Evolutionary conservation across 768 basidiomycete species (phyloP).

Genomic region (Panellus pusillus): DNA sequence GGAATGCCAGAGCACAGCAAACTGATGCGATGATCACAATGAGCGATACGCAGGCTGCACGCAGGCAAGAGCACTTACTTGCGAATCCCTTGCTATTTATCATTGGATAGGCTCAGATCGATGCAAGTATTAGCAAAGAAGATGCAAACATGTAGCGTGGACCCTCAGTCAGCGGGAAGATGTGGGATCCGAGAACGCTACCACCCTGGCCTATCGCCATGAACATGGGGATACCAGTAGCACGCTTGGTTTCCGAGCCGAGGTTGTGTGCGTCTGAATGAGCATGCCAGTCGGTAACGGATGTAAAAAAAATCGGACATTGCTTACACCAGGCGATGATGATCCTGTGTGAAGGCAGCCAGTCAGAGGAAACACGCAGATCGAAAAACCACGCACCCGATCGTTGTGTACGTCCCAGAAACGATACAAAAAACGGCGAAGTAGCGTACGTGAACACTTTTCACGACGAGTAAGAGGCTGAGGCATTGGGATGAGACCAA

Average conservation of each 20-base stretch:
- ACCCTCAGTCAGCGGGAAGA: slow-evolving; percentile 64
- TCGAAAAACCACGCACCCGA: slow-evolving; percentile 39
- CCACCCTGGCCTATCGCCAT: slow-evolving; percentile 82
- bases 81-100: slow-evolving; percentile 57
- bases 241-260: slow-evolving; percentile 76
- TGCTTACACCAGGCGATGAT: slow-evolving; percentile 72
- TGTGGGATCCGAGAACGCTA: slow-evolving; percentile 71
- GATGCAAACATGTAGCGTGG: slow-evolving; percentile 61
- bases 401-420: slow-evolving; percentile 74
- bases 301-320: background rate
- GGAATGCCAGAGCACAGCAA: slow-evolving; percentile 52
- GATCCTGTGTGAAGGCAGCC: slow-evolving; percentile 25
- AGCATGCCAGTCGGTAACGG: background rate
- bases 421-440: slow-evolving; percentile 80
- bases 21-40: slow-evolving; percentile 30
- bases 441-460: slow-evolving; percentile 62
- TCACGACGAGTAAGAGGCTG: slow-evolving; percentile 58
- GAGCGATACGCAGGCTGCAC: background rate
- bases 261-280: slow-evolving; percentile 66
- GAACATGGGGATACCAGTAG: slow-evolving; percentile 74
- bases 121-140: background rate
- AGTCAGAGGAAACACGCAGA: background rate
- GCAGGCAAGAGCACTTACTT: slow-evolving; percentile 31
- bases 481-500: background rate
- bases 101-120: background rate